A percentile compares a stretch with the other conserved stretches of the same genome.
These are phyloP conservation scores for Kondoa subrosea DNA, from an alignment of 768 basidiomycete genomes.

Conservation along the genomic window DNA sequence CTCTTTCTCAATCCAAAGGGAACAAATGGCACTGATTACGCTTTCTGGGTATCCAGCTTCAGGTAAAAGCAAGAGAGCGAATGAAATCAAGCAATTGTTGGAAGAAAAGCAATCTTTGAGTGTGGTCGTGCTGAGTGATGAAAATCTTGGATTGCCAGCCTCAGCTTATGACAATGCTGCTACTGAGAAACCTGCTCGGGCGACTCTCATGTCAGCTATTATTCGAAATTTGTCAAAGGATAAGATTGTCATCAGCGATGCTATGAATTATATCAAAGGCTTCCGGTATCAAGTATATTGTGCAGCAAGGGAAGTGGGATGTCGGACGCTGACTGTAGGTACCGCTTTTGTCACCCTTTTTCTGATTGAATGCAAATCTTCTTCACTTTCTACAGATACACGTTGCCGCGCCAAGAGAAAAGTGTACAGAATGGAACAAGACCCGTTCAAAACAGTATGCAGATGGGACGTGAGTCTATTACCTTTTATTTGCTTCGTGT, in stretches of 20 bases:
- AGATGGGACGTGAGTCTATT: conserved; percentile 49
- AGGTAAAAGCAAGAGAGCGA: conserved; percentile 63
- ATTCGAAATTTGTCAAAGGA: conserved; percentile 55
- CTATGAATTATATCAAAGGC: conserved; percentile 93
- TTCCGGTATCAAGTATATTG: conserved; percentile 98
- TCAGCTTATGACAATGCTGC: conserved; percentile 24
- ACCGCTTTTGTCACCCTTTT: background rate
- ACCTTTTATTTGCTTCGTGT: conserved; percentile 14
- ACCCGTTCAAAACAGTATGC: conserved; percentile 41
- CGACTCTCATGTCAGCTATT: conserved; percentile 61
- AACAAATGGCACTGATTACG: conserved; percentile 73
- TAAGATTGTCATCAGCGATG: conserved; percentile 65
- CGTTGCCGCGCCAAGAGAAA: conserved; percentile 43
- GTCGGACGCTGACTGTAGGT: conserved; percentile 71
- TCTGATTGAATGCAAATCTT: conserved; percentile 6
- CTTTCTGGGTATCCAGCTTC: conserved; percentile 72
- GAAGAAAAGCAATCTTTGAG: conserved; percentile 31
- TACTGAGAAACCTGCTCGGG: conserved; percentile 75
- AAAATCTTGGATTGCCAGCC: conserved; percentile 19
- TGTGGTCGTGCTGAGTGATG: conserved; percentile 27
- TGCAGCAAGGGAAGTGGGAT: conserved; percentile 69
- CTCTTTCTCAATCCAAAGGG: no score
- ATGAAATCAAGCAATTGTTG: conserved; percentile 47
- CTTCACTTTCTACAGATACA: conserved; percentile 33
- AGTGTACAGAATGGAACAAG: conserved; percentile 61